Evolutionary conservation across 1,284 basidiomycete genomes (phyloP), one percentile per base, ranked within the genome.

Genomic region (Cutaneotrichosporon mucoides): DNA sequence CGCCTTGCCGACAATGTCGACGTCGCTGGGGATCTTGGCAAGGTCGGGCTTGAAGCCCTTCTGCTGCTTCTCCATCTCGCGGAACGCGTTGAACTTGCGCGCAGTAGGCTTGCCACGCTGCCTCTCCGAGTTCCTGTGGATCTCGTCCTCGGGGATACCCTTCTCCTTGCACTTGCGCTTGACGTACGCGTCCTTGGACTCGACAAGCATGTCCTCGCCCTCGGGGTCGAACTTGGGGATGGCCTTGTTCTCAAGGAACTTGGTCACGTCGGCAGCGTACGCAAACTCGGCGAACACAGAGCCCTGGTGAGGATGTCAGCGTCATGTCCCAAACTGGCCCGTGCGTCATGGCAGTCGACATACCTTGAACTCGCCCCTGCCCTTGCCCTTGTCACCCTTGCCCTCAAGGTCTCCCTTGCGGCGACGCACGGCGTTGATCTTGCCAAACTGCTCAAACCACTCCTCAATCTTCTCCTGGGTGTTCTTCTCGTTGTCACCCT

Each of bases 91-190:
- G 81, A 94, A 95, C 63, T 77, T 72, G 61, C 63, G 68, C 52
- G 65, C 57, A 47, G 65, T 57, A 47, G 82, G 81, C 37, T 81
- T 80, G 33, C 40, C 45, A 40, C 58, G n/a, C n/a, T n/a, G n/a
- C n/a, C n/a, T n/a, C n/a, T n/a, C n/a, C n/a, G n/a, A n/a, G n/a
- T 24, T 24, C 49, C 59, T 56, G 85, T 87, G 60, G 85, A 88
- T 43, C 80, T 86, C 62, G 13, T 45, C 36, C 33, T 68, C 73
- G 63, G 79, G 76, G 58, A 83, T 79, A 44, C 92, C 92, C 79
- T 97, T 96, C 80, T 97, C 94, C 79, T 91, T 89, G 79, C 94
- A 90, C 81, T 98, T 99, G 92, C 94, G 95, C 66, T 91, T 86
- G 71, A 92, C 92, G 78, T 98, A 99, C 6, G 82, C 91, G 64